These are phyloP conservation scores for Globisporangium yorkense DNA, from an alignment of 352 stramenopile species.

Conservation along the genomic window DNA sequence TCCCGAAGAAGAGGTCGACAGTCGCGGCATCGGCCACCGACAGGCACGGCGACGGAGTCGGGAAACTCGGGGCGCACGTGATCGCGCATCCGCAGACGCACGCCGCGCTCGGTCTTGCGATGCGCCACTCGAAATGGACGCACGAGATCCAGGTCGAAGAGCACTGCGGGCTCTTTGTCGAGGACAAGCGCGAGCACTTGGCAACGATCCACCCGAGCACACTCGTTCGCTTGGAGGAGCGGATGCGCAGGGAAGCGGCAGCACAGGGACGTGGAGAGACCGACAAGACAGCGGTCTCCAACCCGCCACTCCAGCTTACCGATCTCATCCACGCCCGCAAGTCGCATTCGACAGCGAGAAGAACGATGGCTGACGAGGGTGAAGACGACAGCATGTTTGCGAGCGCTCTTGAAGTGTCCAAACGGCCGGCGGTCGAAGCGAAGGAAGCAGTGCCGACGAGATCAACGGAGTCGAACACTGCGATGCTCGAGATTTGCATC, in stretches of 20 bases:
- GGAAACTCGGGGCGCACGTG: background rate
- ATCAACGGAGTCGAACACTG: background rate
- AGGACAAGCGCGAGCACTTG: conserved; percentile 28
- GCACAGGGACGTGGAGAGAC: background rate
- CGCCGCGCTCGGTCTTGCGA: conserved; percentile 12
- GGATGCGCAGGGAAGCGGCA: conserved; percentile 27
- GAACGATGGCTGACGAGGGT: background rate
- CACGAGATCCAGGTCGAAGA: conserved; percentile 38
- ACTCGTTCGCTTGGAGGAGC: conserved; percentile 47
- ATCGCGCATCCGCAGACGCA: conserved; percentile 14
- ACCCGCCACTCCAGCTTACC: background rate
- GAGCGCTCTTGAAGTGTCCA: background rate
- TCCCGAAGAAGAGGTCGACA: conserved; percentile 11
- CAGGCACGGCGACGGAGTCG: background rate
- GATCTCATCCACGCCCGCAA: conserved; percentile 9
- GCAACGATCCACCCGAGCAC: conserved; percentile 35
- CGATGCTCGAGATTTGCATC: conserved; percentile 45
- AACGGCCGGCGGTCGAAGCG: background rate
- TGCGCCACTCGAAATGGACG: conserved; percentile 26
- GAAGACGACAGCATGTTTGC: background rate
- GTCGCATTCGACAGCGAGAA: background rate
- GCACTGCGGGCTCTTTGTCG: conserved; percentile 38
- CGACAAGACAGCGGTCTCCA: background rate
- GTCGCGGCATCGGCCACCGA: conserved; percentile 4
- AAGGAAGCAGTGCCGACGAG: background rate